Base-by-base conservation (phyloP, 768 basidiomycete species). In the Panaeolus papilionaceus region DNA sequence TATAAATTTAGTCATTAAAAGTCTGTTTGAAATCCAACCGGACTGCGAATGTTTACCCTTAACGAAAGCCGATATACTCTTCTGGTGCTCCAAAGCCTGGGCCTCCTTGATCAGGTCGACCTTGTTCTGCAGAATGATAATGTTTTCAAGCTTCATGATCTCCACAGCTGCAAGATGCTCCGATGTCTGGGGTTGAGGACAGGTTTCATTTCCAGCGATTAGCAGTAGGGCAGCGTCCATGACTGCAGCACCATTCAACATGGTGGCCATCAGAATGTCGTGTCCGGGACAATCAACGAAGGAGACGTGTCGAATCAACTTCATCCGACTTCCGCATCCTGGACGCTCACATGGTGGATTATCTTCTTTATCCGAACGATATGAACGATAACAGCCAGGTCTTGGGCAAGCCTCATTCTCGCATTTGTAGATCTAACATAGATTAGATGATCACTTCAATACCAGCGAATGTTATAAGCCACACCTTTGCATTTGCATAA, bases 261-360 rank as follows among this genome's bases (percentile, higher is more conserved):
- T 99, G 71, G 97, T 99, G 63, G 98, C 98, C 98, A 99, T 99
- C 79, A 99, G 90, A 90, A 99, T 99, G 80, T 98, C 96, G 88
- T 97, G 96, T 69, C 96, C 94, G 1, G 94, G 95, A 73, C 92
- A 95, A 79, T 99, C 98, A 76, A 99, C 98, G 80, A 99, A 99
- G 3, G 97, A 99, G 75, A 99, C 96, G 75, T 99, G 98, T 71
- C 96, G 91, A 70, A 98, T 76, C 71, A 99, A 89, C 73, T 92
- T 92, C 95, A 98, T 96, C 18, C 88, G 87, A 66, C 90, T 89
- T 44, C 90, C 91, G 80, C 98, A 99, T 68, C 95, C 94, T 23
- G 94, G 93, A 20, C 95, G 87, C 79, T 98, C 96, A 79, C 98
- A 99, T 18, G 90, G 90, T 7, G 97, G 97, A 72, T 89, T 88